Base-by-base conservation (phyloP, 2,329 filamentous ascomycete genomes). In the Fusarium sarcochroum region DNA sequence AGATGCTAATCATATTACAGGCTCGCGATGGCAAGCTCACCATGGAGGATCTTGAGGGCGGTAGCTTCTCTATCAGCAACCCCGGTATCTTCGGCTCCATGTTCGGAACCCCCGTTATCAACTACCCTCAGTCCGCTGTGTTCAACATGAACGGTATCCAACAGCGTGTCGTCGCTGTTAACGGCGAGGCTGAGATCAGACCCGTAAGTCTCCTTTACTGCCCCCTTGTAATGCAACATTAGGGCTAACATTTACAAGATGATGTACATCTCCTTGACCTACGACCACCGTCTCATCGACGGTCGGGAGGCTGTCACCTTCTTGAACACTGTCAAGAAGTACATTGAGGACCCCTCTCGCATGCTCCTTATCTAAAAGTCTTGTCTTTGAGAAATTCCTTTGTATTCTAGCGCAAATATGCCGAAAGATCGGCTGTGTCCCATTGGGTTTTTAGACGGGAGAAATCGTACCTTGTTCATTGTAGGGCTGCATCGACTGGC, bases 21-120 rank as follows among this genome's bases (percentile, higher is more conserved):
- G 90, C 90, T 66, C 85, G 89, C 41, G 90, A 93, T 68, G 90
- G 90, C 76, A 93, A 92, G 83, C 85, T 93, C 57, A 92, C 92
- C 84, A 90, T 91, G 41, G 90, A 92, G 73, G 90, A 93, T 77
- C 92, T 91, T 83, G 89, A 91, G 80, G 91, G 91, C 35, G 90
- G 90, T 71, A 92, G 90, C 73, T 91, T 92, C 81, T 92, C 91
- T 73, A 93, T 93, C 80, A 91, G 89, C 80, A 93, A 93, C 84
- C 91, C 92, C 86, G 90, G 90, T 72, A 92, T 93, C 89, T 93
- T 93, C 79, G 76, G 76, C 17, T 77, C 76, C 23, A 73, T 78
- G 68, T 77, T 78, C n/a, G 76, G 76, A 57, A 93, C 91, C 42
- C 90, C 90, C 56, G 87, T 93, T 74, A 92, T 93, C 84, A 93